Evolutionary conservation across 164 flowering plant species (phyloP), one percentile per base, ranked within the genome.

Genomic region (Liriodendron chinense): DNA sequence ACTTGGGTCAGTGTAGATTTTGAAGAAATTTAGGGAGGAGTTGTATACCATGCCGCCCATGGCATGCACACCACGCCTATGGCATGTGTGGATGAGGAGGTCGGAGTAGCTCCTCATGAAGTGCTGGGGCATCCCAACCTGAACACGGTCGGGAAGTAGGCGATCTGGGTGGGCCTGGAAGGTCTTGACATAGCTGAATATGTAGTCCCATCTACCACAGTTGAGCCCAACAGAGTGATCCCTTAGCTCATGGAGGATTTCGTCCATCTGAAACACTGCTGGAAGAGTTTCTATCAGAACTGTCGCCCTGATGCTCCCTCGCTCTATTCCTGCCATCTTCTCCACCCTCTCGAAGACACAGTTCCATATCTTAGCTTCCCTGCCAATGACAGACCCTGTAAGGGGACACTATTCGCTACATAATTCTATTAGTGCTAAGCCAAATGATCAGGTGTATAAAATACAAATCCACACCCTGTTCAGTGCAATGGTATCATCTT

Each of bases 171-270:
- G 97, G 56, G 82, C 89, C 80, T 88, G 97, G 85, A 94, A 93
- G 65, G 94, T 93, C 86, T 94, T 94, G 75, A 94, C 87, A 72
- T 93, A 91, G 92, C 97, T 93, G 89, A 94, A 94, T 47, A 94
- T 94, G 82, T 94, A 94, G 74, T 94, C 98, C 98, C 98, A 94
- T 84, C 98, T 84, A 9, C 98, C 98, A 83, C 98, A 94, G 80
- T 94, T 94, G 74, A 94, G 75, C 10, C 98, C 98, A 47, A 82
- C 88, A 0, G 97, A 93, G 77, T 94, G 96, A 70, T 94, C 97
- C 76, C 93, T 86, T 24, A 94, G 87, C 81, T 94, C 98, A 63
- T 89, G 88, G 0, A 93, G 89, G 56, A 93, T 94, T 72, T 94
- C 98, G 74, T 94, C 86, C 98, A 94, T 94, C 81, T 94, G 97